Evolutionary conservation across 768 basidiomycete genomes (phyloP).

Genomic region (Psilocybe cubensis): DNA sequence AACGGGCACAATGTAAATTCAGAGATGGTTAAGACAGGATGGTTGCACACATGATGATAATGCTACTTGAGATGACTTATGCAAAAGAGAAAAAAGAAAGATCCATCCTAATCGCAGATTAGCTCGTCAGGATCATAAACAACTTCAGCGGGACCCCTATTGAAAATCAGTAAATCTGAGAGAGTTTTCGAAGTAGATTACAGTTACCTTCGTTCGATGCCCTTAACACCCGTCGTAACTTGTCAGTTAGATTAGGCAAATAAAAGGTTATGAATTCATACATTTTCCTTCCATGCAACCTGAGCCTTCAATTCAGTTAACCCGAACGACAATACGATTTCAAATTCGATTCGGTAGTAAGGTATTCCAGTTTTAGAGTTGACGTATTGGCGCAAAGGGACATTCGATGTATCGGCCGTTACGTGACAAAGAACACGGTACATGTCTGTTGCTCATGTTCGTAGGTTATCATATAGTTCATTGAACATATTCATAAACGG

Average conservation of each 20-base stretch:
- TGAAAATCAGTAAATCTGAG: background rate
- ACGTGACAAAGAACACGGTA: slow-evolving; percentile 20
- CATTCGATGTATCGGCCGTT: slow-evolving; percentile 17
- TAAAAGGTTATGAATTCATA: slow-evolving; percentile 22
- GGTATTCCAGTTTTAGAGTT: background rate
- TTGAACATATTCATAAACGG: too few species aligned
- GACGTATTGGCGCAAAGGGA: slow-evolving; percentile 4
- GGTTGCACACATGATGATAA: too few species aligned
- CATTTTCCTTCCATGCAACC: slow-evolving; percentile 47
- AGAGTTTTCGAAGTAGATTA: background rate
- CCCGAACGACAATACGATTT: slow-evolving; percentile 47
- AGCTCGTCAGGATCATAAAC: slow-evolving; percentile 1
- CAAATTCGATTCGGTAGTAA: slow-evolving; percentile 30
- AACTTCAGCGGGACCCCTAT: slow-evolving; percentile 1
- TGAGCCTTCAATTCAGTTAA: slow-evolving; percentile 50
- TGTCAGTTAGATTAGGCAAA: background rate
- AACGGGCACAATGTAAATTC: too few species aligned
- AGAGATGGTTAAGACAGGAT: too few species aligned
- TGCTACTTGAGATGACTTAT: background rate
- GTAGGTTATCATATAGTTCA: too few species aligned
- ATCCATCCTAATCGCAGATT: background rate
- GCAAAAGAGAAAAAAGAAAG: background rate
- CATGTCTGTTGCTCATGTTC: slow-evolving; percentile 17
- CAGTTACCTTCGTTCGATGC: background rate
- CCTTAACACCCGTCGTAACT: background rate